Evolutionary conservation across 202 grass and related monocot species (phyloP), one percentile per base, ranked within the genome.

Genomic region (Zoysia matrella): DNA sequence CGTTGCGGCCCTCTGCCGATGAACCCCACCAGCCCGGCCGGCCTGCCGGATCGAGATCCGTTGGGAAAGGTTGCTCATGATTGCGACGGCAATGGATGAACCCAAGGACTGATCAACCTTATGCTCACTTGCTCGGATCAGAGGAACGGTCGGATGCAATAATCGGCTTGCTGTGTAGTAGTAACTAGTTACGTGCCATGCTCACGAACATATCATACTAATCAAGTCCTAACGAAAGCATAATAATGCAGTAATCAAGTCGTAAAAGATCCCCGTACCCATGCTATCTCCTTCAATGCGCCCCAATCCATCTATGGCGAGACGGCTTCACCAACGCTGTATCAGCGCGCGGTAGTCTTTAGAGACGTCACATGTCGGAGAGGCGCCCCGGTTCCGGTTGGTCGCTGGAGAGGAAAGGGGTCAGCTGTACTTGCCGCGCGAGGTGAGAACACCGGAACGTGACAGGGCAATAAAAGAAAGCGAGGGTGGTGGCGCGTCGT

Each of bases 381-480:
- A 77, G 70, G 18, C 47, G 65, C n/a, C n/a, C 2, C 58, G 48
- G 65, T 72, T 70, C 22, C 22, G 22, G 22, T 30, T 30, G 77
- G 65, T 77, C 8, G 71, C 51, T 67, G 18, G 61, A 63, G 52
- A 15, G 57, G 64, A 16, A 60, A 53, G 43, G 45, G 87, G 65
- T 81, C 61, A 43, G 55, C 55, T 52, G 77, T 76, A 61, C 72
- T 75, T 82, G 78, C 67, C 67, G 74, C 52, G 47, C 11, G 57
- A 9, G 50, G n/a, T 30, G 40, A 45, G 15, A 52, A 79, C 77
- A 56, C 51, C 5, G 0, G 65, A 80, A 80, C 56, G 73, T 78
- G 63, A 80, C 76, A 16, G 53, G 55, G 61, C 82, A 67, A 81
- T 76, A 89, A 85, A 81, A 30, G 71, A 76, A 89, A 76, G 65